A percentile compares a stretch with the other conserved stretches of the same genome.
Conservation (phyloP, 2,329 filamentous ascomycete genomes). For the Cercospora sojina region DNA sequence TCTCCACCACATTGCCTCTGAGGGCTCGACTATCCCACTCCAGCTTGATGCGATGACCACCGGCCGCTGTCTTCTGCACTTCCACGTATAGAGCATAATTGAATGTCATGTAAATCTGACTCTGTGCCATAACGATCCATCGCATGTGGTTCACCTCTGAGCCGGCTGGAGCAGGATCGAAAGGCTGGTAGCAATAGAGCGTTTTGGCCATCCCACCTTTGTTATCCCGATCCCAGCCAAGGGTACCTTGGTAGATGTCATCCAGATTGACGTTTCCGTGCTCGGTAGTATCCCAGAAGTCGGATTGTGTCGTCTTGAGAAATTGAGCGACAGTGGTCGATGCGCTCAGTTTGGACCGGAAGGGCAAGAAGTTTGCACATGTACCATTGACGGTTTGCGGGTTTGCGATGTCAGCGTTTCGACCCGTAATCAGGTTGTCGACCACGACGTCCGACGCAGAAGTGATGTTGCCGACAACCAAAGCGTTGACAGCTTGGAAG, state of each 20-base stretch:
- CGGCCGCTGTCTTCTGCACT: neutral
- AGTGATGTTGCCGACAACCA: neutral
- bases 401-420: neutral
- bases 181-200: neutral
- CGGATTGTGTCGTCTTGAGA: neutral
- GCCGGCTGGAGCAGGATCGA: neutral
- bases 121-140: conserved; percentile 5
- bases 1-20: neutral
- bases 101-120: neutral
- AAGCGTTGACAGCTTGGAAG: neutral
- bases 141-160: neutral
- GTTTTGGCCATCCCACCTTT: neutral
- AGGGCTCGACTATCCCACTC: neutral
- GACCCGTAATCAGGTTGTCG: neutral
- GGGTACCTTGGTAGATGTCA: neutral
- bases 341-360: neutral
- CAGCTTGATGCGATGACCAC: neutral
- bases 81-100: conserved; percentile 1
- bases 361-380: neutral
- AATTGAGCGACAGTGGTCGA: neutral
- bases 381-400: neutral
- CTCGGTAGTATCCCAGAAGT: neutral
- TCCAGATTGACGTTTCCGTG: neutral
- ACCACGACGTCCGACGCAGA: neutral
- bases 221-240: neutral